A percentile compares a stretch with the other conserved stretches of the same genome.
Conservation (phyloP, 192 early-diverging fungal species). For the Lobosporangium transversale region DNA sequence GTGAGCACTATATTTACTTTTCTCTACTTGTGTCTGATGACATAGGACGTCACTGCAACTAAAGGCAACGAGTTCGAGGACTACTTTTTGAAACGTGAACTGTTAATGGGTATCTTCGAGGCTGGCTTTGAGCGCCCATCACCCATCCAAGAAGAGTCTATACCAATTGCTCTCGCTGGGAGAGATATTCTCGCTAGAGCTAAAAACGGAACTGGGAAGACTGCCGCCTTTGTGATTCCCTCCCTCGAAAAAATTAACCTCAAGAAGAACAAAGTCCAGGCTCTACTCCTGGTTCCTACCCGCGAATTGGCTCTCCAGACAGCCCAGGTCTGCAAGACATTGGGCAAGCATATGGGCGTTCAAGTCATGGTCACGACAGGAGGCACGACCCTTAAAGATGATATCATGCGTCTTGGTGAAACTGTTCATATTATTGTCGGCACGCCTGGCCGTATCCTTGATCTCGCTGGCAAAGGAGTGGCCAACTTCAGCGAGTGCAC, state of each 20-base stretch:
- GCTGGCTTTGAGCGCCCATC: conserved; percentile 97
- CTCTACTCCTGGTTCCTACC: conserved; percentile 94
- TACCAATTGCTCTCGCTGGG: conserved; percentile 95
- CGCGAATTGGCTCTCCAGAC: conserved; percentile 98
- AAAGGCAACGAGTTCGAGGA: conserved; percentile 99
- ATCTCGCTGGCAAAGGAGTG: conserved; percentile 94
- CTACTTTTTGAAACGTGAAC: conserved; percentile 95
- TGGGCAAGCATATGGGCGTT: conserved; percentile 95
- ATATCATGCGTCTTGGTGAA: conserved; percentile 94
- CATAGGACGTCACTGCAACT: conserved; percentile 64
- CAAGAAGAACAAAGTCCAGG: conserved; percentile 89
- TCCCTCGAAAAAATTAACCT: conserved; percentile 93
- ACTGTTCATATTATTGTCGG: conserved; percentile 97
- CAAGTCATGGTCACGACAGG: conserved; percentile 99
- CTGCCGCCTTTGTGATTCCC: conserved; percentile 97
- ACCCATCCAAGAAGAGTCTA: conserved; percentile 99
- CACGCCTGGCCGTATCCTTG: conserved; percentile 96
- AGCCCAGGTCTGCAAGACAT: conserved; percentile 97
- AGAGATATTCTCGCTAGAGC: conserved; percentile 97
- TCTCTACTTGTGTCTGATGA: too few relatives aligned
- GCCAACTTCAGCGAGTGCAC: conserved; percentile 90
- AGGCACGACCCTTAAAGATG: conserved; percentile 97
- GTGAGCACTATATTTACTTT: too few relatives aligned
- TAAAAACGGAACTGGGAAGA: conserved; percentile 96
- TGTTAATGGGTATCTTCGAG: conserved; percentile 99